Conservation (phyloP, 2,329 filamentous ascomycete species). For the Arthrobotrys iridis region DNA sequence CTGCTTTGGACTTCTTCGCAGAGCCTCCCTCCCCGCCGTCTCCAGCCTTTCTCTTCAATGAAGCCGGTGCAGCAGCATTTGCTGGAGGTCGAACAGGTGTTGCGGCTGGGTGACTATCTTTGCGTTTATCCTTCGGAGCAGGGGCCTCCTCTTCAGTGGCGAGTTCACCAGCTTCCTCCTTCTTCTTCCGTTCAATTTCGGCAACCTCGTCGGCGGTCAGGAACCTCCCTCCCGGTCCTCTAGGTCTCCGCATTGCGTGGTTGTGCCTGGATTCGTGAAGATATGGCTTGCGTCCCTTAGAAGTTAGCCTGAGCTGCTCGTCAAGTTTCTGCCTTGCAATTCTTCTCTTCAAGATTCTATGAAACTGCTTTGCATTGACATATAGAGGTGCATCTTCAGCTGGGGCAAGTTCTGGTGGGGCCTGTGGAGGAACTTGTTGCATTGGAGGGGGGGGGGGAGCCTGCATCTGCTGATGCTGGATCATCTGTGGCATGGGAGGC, state of each 20-base stretch:
- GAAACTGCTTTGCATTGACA: conserved; percentile 98
- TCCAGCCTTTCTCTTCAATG: conserved; percentile 58
- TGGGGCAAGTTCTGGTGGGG: conserved; percentile 80
- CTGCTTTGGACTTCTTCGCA: conserved; percentile 51
- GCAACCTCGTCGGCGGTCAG: conserved; percentile 84
- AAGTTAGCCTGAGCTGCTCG: conserved; percentile 88
- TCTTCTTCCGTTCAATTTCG: conserved; percentile 58
- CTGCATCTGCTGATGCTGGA: conserved; percentile 56
- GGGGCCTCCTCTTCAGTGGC: conserved; percentile 49
- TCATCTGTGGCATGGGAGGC: conserved; percentile 52
- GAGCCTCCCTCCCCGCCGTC: conserved; percentile 54
- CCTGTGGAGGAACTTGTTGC: conserved; percentile 71
- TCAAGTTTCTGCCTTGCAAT: conserved; percentile 93
- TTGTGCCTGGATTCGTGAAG: conserved; percentile 97
- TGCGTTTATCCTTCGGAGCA: conserved; percentile 53
- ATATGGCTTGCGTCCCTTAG: conserved; percentile 95
- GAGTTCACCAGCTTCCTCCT: conserved; percentile 55
- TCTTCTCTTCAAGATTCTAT: conserved; percentile 92
- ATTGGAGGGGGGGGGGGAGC: conserved; percentile 64
- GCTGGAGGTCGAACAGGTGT: conserved; percentile 41
- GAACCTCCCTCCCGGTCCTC: conserved; percentile 93
- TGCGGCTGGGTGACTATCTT: conserved; percentile 55
- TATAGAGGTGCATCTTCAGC: conserved; percentile 94
- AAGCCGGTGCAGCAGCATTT: conserved; percentile 54
- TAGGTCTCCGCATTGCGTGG: conserved; percentile 93